These are phyloP conservation scores for Erodium chrysanthum DNA, from an alignment of 441 rosid species.

Conservation along the genomic window DNA sequence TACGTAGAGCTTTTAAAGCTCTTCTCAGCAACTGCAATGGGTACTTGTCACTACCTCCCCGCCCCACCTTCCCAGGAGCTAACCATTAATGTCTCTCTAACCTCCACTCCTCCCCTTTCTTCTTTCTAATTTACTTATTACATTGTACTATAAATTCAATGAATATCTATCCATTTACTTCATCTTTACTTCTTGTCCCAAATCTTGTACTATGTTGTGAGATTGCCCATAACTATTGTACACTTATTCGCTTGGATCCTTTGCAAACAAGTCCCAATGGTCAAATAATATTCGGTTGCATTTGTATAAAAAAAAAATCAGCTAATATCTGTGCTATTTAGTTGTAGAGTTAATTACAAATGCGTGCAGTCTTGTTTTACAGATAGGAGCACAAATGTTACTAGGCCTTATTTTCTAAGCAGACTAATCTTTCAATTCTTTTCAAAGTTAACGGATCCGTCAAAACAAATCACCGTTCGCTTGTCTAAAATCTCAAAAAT, in stretches of 20 bases:
- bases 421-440: too few species aligned
- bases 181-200: conserved; percentile 12
- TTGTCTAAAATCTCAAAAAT: too few species aligned
- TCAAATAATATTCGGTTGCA: too few species aligned
- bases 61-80: conserved; percentile 14
- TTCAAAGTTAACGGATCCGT: too few species aligned
- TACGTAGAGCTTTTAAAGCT: conserved; percentile 32
- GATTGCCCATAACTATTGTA: not conserved
- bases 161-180: not conserved
- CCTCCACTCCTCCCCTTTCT: not conserved
- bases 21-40: conserved; percentile 22
- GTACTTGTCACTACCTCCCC: conserved; percentile 2
- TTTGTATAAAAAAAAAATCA: too few species aligned
- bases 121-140: not conserved
- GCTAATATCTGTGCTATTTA: too few species aligned
- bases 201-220: not conserved
- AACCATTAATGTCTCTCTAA: conserved; percentile 7
- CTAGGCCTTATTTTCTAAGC: too few species aligned
- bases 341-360: too few species aligned
- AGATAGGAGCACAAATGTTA: too few species aligned
- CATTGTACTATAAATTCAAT: not conserved
- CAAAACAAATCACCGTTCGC: too few species aligned
- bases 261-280: not conserved
- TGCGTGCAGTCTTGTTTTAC: too few species aligned
- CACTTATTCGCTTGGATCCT: not conserved